Evolutionary conservation across 2,329 filamentous ascomycete species (phyloP).

Genomic region (Thermothelomyces thermophilus): DNA sequence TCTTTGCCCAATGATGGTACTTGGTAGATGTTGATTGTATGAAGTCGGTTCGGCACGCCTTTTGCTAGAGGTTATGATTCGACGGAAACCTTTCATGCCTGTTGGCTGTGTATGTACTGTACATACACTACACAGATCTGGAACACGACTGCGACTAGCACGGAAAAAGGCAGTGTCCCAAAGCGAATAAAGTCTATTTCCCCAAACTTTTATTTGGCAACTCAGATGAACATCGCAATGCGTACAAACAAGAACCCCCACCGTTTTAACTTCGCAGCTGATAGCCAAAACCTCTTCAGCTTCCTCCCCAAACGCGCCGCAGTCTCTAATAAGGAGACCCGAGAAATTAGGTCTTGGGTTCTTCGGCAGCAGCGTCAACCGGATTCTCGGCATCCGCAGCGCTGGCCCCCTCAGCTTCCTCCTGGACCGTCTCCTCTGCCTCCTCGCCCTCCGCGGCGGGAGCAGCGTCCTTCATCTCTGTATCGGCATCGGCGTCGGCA

Average conservation of each 20-base stretch:
- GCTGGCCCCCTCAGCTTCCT: slow-evolving; percentile 10
- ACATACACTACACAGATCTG: too few species aligned
- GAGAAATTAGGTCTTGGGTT: background rate
- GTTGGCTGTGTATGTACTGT: too few species aligned
- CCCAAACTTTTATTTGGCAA: background rate
- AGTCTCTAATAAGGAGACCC: background rate
- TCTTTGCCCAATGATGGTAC: too few species aligned
- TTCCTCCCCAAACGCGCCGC: background rate
- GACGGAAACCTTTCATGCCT: too few species aligned
- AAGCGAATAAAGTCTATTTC: slow-evolving; percentile 2
- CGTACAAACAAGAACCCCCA: background rate
- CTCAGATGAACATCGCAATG: background rate
- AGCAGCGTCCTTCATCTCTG: slow-evolving; percentile 8
- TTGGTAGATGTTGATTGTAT: too few species aligned
- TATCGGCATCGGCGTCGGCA: slow-evolving; percentile 3
- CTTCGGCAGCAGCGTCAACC: background rate
- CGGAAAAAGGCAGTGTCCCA: background rate
- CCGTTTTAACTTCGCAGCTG: background rate
- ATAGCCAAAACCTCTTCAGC: background rate
- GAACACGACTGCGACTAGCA: too few species aligned
- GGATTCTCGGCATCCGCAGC: background rate
- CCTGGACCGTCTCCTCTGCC: background rate
- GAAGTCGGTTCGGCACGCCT: too few species aligned
- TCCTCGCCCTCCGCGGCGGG: background rate
- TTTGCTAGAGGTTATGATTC: too few species aligned